These are phyloP conservation scores for Pyrenophora teres DNA, from an alignment of 2,329 filamentous ascomycete genomes.

Conservation along the genomic window DNA sequence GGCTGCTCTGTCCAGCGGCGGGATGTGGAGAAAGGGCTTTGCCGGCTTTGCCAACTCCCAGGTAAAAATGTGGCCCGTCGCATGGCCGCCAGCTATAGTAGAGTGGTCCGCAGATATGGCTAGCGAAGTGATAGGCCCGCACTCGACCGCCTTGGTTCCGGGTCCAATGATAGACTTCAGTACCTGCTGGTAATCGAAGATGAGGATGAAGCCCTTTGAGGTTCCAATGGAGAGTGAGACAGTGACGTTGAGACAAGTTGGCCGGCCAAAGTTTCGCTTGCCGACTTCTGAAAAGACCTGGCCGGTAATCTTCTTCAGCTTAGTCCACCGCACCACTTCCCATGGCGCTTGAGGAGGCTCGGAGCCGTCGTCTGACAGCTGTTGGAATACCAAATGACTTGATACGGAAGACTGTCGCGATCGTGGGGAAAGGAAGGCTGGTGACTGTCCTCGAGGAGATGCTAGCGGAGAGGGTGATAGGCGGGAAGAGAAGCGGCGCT, in stretches of 20 bases:
- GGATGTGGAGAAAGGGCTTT: conserved; percentile 85
- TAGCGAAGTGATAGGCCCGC: conserved; percentile 81
- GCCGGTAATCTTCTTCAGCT: conserved; percentile 82
- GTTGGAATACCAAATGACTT: conserved; percentile 67
- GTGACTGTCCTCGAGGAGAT: conserved; percentile 72
- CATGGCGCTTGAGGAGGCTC: conserved; percentile 77
- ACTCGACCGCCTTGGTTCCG: conserved; percentile 92
- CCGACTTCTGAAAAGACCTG: conserved; percentile 93
- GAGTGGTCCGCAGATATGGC: conserved; percentile 93
- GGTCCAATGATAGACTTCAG: conserved; percentile 92
- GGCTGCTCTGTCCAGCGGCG: conserved; percentile 71
- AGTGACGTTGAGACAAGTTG: conserved; percentile 87
- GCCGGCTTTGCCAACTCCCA: conserved; percentile 89
- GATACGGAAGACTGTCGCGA: conserved; percentile 80
- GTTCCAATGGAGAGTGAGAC: conserved; percentile 89
- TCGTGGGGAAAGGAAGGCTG: conserved; percentile 74
- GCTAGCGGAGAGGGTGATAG: conserved; percentile 65
- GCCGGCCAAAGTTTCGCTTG: conserved; percentile 87
- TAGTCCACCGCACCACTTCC: conserved; percentile 98
- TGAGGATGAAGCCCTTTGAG: conserved; percentile 88
- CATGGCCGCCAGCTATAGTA: conserved; percentile 88
- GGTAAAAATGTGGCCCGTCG: conserved; percentile 89
- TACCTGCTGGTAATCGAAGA: conserved; percentile 97
- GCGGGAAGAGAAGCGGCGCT: conserved; percentile 89
- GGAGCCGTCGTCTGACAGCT: conserved; percentile 57